These are phyloP conservation scores for Centrapalus pauciflorus DNA, from an alignment of 129 eudicot genomes.

Conservation along the genomic window DNA sequence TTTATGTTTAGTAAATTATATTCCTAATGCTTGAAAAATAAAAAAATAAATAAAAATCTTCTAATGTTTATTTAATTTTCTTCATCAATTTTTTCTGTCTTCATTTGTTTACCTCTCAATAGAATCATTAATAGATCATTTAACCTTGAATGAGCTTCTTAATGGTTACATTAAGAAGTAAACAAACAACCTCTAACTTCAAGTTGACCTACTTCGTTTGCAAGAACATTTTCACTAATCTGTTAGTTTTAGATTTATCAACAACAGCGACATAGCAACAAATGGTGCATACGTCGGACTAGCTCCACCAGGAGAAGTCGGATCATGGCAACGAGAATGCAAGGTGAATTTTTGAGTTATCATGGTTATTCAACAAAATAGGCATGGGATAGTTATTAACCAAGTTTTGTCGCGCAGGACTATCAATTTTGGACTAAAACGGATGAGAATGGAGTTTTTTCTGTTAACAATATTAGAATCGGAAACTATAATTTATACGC, in stretches of 20 bases:
- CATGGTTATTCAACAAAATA: neutral
- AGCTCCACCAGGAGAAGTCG: slow-evolving; percentile 75
- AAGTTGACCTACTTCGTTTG: neutral
- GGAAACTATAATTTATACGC: slow-evolving; percentile 71
- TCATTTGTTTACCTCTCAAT: too few relatives aligned
- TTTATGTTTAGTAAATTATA: too few relatives aligned
- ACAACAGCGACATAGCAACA: slow-evolving; percentile 40
- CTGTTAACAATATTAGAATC: slow-evolving; percentile 42
- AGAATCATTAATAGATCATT: too few relatives aligned
- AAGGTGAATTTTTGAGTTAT: slow-evolving; percentile 45
- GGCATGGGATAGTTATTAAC: neutral
- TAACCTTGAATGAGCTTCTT: too few relatives aligned
- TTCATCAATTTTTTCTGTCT: too few relatives aligned
- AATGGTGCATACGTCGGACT: slow-evolving; percentile 77
- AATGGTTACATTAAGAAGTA: too few relatives aligned
- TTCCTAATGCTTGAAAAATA: too few relatives aligned
- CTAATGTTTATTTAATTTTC: too few relatives aligned
- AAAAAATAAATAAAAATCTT: too few relatives aligned
- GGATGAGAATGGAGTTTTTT: slow-evolving; percentile 56
- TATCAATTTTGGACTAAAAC: slow-evolving; percentile 89
- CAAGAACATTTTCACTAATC: neutral
- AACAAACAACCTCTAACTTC: too few relatives aligned
- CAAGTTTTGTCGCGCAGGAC: slow-evolving; percentile 32
- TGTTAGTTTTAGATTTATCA: slow-evolving; percentile 37
- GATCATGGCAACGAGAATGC: slow-evolving; percentile 99